Base-by-base conservation (phyloP, 768 basidiomycete genomes). In the Phanerochaete sordida region DNA sequence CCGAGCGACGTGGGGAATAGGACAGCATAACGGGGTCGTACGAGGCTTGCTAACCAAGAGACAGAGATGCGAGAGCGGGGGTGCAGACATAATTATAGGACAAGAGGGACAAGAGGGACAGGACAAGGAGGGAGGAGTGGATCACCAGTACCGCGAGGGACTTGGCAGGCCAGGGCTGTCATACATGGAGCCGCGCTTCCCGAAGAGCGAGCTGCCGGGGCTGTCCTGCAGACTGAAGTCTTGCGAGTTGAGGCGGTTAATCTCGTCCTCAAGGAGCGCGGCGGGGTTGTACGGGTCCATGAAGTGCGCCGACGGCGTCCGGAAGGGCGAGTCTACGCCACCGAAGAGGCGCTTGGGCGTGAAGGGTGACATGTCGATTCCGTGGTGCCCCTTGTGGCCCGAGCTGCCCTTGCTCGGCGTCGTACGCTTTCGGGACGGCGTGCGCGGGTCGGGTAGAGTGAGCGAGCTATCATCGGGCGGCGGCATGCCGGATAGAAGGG, bases 261-360 rank as follows among this genome's bases (percentile, higher is more conserved):
- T 74, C 59, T 93, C 91, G 51, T 92, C 91, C 50, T 90, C 87
- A 24, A 92, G 74, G 45, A 90, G 66, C 31, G 81, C 75, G 31
- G 81, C 75, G 3, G 89, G 87, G 70, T 91, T 87, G 63, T 88
- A 85, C 30, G 89, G 88, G 68, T 91, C 90, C 62, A 83, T 84
- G 31, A 88, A 77, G 23, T 33, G 23, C 66, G 80, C 73, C 46
- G 80, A 76, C 5, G 74, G 72, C 19, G 72, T 70, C 13, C 70
- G 77, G 70, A 80, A 81, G 0, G 79, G 77, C 11, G 76, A 78
- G 61, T 78, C 76, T 16, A 68, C 64, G 26, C 69, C 72, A 60
- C 75, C 77, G 54, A 74, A 66, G 16, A 77, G 69, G 27, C 77
- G 75, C 67, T 74, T 78, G 21, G 81, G 82, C 5, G 81, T 82